A percentile compares a stretch with the other conserved stretches of the same genome.
Conservation (phyloP, 139 green algal species). For the Coelastrella sp. region DNA sequence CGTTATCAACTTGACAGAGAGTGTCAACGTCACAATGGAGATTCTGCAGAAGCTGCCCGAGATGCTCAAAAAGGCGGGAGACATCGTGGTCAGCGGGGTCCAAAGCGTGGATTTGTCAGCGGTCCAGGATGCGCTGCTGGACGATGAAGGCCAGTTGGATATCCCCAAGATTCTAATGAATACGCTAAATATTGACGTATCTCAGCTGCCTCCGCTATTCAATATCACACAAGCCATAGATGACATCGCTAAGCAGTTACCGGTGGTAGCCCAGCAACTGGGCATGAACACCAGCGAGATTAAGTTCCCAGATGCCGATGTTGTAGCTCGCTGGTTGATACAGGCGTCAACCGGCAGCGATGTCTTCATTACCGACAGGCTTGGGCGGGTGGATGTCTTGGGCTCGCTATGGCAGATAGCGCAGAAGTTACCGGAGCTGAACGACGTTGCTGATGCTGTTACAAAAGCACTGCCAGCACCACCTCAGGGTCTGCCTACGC, state of each 20-base stretch:
- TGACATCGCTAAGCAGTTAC: neutral
- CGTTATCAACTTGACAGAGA: neutral
- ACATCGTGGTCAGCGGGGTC: neutral
- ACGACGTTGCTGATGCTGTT: neutral
- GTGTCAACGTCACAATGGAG: neutral
- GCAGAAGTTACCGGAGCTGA: neutral
- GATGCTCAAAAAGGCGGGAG: neutral
- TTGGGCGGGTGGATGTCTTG: neutral
- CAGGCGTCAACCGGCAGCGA: neutral
- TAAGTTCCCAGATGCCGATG: neutral
- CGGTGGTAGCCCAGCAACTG: slow-evolving; percentile 6
- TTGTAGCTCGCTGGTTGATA: neutral
- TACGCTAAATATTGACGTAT: slow-evolving; percentile 10
- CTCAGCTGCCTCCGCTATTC: neutral
- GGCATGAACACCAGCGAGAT: neutral
- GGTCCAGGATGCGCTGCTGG: neutral
- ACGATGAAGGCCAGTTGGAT: slow-evolving; percentile 9
- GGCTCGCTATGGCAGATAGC: neutral
- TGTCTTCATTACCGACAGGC: neutral
- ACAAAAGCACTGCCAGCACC: neutral
- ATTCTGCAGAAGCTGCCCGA: slow-evolving; percentile 2
- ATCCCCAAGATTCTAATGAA: slow-evolving; percentile 8
- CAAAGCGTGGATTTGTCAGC: slow-evolving; percentile 6
- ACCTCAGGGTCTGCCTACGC: neutral
- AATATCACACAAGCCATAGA: neutral